Conservation (phyloP, 1,284 basidiomycete species). For the Abortiporus biennis region DNA sequence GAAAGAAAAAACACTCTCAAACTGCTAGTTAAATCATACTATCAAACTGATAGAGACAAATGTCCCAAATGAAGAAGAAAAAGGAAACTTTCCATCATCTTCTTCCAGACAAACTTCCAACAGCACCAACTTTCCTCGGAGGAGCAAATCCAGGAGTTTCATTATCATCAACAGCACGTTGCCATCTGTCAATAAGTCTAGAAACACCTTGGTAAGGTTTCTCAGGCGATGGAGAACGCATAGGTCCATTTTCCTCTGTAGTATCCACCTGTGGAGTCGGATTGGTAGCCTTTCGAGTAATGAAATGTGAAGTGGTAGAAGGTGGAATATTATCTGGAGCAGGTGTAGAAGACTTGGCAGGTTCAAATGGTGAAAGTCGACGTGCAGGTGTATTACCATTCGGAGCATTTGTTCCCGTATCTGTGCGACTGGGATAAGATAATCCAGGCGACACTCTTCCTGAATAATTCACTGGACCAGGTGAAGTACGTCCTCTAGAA, state of each 20-base stretch:
- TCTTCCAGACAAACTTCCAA: constrained; percentile 9
- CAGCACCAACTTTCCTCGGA: constrained; percentile 5
- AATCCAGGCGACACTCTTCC: too few relatives aligned
- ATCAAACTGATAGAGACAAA: too few relatives aligned
- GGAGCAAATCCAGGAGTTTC: constrained; percentile 23
- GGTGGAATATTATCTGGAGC: constrained; percentile 11
- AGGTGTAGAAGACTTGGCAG: constrained; percentile 5
- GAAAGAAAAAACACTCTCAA: too few relatives aligned
- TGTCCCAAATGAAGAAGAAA: neutral
- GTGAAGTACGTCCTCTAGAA: constrained; percentile 20
- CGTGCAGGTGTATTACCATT: constrained; percentile 1
- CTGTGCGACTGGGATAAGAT: too few relatives aligned
- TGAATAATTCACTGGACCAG: constrained; percentile 10
- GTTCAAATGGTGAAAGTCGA: constrained; percentile 17
- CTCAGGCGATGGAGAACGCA: constrained; percentile 59
- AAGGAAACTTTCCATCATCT: neutral
- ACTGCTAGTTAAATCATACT: too few relatives aligned
- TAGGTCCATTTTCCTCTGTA: constrained; percentile 26
- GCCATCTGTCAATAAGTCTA: constrained; percentile 79
- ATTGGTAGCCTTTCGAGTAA: constrained; percentile 6
- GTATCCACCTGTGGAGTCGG: constrained; percentile 7
- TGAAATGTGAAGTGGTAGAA: constrained; percentile 7
- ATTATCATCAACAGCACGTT: constrained; percentile 70
- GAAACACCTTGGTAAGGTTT: constrained; percentile 75
- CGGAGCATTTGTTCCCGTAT: constrained; percentile 1